Base-by-base conservation (phyloP, 2,329 filamentous ascomycete species). In the Sporothrix pallida region DNA sequence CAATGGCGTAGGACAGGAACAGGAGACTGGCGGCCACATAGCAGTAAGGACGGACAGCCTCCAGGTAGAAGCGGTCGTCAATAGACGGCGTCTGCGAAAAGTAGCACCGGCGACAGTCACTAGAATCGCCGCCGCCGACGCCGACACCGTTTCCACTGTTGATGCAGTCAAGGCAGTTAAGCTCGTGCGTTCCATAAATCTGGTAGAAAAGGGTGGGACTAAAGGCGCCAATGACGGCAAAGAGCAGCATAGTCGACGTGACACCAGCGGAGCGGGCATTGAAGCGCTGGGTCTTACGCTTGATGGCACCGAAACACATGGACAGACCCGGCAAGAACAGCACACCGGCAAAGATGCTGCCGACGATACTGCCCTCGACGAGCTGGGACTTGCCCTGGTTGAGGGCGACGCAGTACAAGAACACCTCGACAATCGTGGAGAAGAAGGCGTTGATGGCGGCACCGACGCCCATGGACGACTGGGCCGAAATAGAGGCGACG, bases 361-460 rank as follows among this genome's bases (percentile, higher is more conserved):
- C 96, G 75, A 99, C 93, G 78, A 99, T 94, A 83, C 95, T 98
- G 69, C 96, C 96, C 82, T 99, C 96, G 1, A 99, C 96, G 46
- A 99, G 89, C 79, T 92, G 91, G 2, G 92, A 92, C 82, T 99
- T 99, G 76, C 96, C 96, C 81, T 99, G 92, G 26, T 91, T 93
- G 62, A 99, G 87, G 17, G 96, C 96, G 72, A 98, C 91, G 80
- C 96, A 98, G 83, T 99, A 99, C 26, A 99, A 89, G 82, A 97
- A 99, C 1, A 99, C 97, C 81, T 99, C 96, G 10, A 99, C 96
- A 26, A 99, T 87, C 1, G 96, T 99, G 13, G 95, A 97, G 84
- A 99, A 99, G 82, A 99, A 97, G 65, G 96, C 96, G 78, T 99
- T 99, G 85, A 98, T 93, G 46, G 95, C 97, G 42, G 96, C 96